A percentile compares a stretch with the other conserved stretches of the same genome.
These are phyloP conservation scores for Cladosporium halotolerans DNA, from an alignment of 2,329 filamentous ascomycete genomes.

Conservation along the genomic window DNA sequence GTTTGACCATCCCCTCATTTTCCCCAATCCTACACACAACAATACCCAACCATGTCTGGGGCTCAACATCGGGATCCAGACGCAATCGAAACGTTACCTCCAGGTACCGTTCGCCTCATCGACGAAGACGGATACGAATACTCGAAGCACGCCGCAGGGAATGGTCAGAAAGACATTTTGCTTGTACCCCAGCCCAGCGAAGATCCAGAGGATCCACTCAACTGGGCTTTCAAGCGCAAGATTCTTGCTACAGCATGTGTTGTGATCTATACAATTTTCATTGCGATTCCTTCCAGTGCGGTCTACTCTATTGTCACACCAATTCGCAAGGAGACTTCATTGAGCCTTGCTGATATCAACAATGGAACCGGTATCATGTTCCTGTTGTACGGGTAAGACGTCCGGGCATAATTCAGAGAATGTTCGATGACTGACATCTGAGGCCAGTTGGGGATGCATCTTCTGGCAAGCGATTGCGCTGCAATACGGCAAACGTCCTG, in stretches of 20 bases:
- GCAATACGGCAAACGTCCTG: constrained; percentile 46
- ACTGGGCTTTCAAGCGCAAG: constrained; percentile 35
- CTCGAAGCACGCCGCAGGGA: constrained; percentile 31
- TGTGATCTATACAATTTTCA: constrained; percentile 44
- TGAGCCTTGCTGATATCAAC: constrained; percentile 41
- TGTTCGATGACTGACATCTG: constrained; percentile 31
- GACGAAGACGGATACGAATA: constrained; percentile 35
- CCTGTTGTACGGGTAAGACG: neutral
- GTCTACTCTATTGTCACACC: constrained; percentile 47
- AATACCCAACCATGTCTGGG: neutral
- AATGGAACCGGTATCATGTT: constrained; percentile 39
- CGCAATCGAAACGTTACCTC: constrained; percentile 15
- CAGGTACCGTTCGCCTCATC: constrained; percentile 40
- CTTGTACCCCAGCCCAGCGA: constrained; percentile 39
- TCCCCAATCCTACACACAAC: neutral
- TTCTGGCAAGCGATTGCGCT: constrained; percentile 50
- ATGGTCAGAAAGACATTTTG: constrained; percentile 34
- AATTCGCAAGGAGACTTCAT: constrained; percentile 42
- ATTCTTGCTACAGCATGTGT: constrained; percentile 35
- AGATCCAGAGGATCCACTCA: constrained; percentile 40
- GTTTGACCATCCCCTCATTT: neutral
- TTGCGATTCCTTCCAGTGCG: constrained; percentile 44
- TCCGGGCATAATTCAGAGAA: neutral
- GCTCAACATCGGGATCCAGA: neutral
- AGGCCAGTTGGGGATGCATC: constrained; percentile 38